Conservation (phyloP, 2,329 filamentous ascomycete genomes). For the Dactylellina sp. region DNA sequence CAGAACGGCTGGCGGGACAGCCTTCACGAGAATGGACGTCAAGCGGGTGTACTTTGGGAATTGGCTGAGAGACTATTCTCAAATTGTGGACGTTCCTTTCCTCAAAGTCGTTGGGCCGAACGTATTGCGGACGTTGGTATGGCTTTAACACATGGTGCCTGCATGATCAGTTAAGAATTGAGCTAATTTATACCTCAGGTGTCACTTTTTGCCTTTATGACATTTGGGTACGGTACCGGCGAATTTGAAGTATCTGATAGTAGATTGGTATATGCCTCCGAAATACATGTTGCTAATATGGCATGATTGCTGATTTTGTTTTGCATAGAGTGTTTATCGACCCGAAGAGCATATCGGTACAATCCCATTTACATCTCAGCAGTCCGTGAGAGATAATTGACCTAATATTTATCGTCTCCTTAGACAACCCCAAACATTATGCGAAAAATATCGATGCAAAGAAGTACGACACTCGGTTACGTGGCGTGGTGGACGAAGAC, state of each 20-base stretch:
- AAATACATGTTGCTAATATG: not conserved
- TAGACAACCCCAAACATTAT: constrained; percentile 76
- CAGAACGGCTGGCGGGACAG: constrained; percentile 49
- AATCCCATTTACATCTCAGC: not conserved
- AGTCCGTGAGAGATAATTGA: not conserved
- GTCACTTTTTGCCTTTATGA: constrained; percentile 90
- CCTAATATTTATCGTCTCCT: constrained; percentile 9
- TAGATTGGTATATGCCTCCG: constrained; percentile 77
- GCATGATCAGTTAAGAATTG: constrained; percentile 21
- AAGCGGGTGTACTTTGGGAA: constrained; percentile 58
- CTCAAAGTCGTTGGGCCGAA: constrained; percentile 91
- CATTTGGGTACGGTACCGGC: constrained; percentile 82
- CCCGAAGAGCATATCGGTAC: constrained; percentile 83
- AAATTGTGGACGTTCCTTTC: constrained; percentile 91
- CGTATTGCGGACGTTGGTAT: constrained; percentile 80
- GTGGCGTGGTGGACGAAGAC: constrained; percentile 76
- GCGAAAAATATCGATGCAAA: constrained; percentile 87
- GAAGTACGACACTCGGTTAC: constrained; percentile 81
- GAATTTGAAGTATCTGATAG: constrained; percentile 88
- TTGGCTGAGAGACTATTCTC: constrained; percentile 83
- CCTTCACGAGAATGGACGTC: constrained; percentile 52
- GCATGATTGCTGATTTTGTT: constrained; percentile 15
- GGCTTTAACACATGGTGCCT: constrained; percentile 1
- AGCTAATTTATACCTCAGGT: constrained; percentile 64
- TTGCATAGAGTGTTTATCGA: constrained; percentile 63